These are phyloP conservation scores for Podochytrium sp. DNA, from an alignment of 192 early-diverging fungal genomes.

Conservation along the genomic window DNA sequence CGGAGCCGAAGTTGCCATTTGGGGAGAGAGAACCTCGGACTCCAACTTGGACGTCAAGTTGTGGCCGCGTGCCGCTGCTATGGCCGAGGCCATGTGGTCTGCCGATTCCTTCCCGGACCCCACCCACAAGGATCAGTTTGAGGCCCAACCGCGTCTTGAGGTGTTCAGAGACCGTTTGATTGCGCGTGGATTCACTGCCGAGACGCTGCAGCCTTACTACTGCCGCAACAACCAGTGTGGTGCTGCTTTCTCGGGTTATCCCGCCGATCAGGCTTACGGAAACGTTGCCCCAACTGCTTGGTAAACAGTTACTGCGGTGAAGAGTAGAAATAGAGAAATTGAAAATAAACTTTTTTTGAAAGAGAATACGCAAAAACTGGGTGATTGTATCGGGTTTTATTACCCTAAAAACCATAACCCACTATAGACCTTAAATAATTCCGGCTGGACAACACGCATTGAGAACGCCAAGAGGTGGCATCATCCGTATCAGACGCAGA, in stretches of 20 bases:
- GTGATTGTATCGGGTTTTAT: no score
- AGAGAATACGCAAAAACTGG: no score
- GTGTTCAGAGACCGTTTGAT: conserved; percentile 22
- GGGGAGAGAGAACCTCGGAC: conserved; percentile 21
- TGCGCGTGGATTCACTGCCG: not conserved
- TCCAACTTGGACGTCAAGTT: conserved; percentile 29
- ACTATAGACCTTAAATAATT: no score
- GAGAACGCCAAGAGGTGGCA: no score
- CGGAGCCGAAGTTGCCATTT: conserved; percentile 13
- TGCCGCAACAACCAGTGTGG: conserved; percentile 24
- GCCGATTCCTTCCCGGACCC: not conserved
- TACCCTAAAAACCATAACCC: no score
- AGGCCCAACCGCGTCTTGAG: conserved; percentile 14
- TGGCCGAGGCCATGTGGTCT: conserved; percentile 27
- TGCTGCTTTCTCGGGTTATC: conserved; percentile 1
- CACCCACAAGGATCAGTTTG: conserved; percentile 9
- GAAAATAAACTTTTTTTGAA: no score
- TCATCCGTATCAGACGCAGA: no score
- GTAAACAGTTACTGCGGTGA: no score
- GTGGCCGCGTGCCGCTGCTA: conserved; percentile 29
- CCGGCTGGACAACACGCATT: no score
- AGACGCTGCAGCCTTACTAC: conserved; percentile 23
- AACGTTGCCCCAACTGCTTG: not conserved
- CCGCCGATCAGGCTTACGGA: not conserved
- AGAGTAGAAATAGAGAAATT: no score